Percentiles rank a stretch among this genome's conserved stretches.
Conservation (phyloP, 192 early-diverging fungal species). For the Glomus cerebriforme region DNA sequence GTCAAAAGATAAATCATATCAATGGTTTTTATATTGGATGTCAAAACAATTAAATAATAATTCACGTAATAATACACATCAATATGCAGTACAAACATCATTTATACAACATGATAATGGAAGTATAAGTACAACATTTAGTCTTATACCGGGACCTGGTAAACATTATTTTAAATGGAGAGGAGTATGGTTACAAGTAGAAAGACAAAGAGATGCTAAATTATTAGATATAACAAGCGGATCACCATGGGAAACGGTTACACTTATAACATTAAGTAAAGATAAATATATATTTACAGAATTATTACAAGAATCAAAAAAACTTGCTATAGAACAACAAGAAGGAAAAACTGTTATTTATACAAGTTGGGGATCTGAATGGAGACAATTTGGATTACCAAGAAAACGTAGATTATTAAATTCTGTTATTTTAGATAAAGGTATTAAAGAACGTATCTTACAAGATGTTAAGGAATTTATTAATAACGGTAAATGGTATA, state of each 20-base stretch:
- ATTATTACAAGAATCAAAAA: slow-evolving; percentile 81
- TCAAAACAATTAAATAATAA: slow-evolving; percentile 53
- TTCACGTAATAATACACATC: slow-evolving; percentile 55
- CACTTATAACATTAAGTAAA: slow-evolving; percentile 82
- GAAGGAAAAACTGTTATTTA: slow-evolving; percentile 96
- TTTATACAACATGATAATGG: slow-evolving; percentile 92
- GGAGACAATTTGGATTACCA: slow-evolving; percentile 95
- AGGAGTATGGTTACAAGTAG: slow-evolving; percentile 79
- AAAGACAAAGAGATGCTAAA: slow-evolving; percentile 79
- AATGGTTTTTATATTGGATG: slow-evolving; percentile 96
- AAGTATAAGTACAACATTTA: slow-evolving; percentile 77
- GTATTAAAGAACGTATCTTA: slow-evolving; percentile 66
- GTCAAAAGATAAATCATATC: slow-evolving; percentile 89
- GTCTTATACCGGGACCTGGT: slow-evolving; percentile 90
- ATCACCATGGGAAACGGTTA: slow-evolving; percentile 93
- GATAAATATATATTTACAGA: slow-evolving; percentile 77
- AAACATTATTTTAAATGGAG: slow-evolving; percentile 83
- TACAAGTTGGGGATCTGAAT: slow-evolving; percentile 93
- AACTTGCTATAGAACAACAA: slow-evolving; percentile 80
- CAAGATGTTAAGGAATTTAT: slow-evolving; percentile 76
- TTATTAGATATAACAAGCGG: slow-evolving; percentile 93
- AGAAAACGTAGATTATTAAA: slow-evolving; percentile 71
- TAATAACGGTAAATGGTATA: slow-evolving; percentile 81
- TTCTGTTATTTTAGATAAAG: slow-evolving; percentile 74
- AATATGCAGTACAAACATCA: slow-evolving; percentile 85